Evolutionary conservation across 2,329 filamentous ascomycete genomes (phyloP).

Genomic region (Phialophora verrucosa): DNA sequence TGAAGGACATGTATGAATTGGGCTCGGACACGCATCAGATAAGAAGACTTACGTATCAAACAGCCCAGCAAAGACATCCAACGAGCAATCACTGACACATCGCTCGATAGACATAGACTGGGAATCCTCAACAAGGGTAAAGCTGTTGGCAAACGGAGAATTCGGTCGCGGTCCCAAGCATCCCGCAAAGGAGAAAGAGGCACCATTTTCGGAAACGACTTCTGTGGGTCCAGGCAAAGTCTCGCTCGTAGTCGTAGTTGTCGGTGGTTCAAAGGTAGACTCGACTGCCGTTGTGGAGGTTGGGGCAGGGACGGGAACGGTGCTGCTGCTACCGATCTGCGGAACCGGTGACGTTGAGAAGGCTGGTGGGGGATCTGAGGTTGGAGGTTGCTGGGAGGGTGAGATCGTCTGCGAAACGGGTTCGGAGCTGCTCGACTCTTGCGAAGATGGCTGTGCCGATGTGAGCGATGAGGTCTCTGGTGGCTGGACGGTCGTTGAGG

Average conservation of each 20-base stretch:
- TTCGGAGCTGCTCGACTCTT: not conserved
- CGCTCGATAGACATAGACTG: constrained; percentile 29
- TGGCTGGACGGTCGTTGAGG: not conserved
- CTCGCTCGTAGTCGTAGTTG: constrained; percentile 3
- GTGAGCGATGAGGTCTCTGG: not conserved
- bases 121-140: constrained; percentile 27
- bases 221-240: constrained; percentile 21
- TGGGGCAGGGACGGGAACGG: not conserved
- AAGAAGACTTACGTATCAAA: constrained; percentile 27
- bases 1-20: not conserved
- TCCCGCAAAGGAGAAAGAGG: constrained; percentile 31
- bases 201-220: constrained; percentile 6
- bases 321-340: not conserved
- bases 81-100: constrained; percentile 28
- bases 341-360: not conserved
- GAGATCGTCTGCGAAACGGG: not conserved
- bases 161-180: constrained; percentile 31
- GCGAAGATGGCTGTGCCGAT: not conserved
- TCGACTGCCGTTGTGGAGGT: not conserved
- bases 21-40: not conserved
- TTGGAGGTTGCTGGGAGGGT: not conserved
- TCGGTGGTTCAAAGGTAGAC: not conserved
- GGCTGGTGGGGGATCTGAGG: not conserved
- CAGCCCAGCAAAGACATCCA: constrained; percentile 19
- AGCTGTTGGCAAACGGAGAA: constrained; percentile 24